Evolutionary conservation across 1,139 yeast genomes (phyloP), one percentile per base, ranked within the genome.

Genomic region (Nakaseomyces kungkrabaensis): DNA sequence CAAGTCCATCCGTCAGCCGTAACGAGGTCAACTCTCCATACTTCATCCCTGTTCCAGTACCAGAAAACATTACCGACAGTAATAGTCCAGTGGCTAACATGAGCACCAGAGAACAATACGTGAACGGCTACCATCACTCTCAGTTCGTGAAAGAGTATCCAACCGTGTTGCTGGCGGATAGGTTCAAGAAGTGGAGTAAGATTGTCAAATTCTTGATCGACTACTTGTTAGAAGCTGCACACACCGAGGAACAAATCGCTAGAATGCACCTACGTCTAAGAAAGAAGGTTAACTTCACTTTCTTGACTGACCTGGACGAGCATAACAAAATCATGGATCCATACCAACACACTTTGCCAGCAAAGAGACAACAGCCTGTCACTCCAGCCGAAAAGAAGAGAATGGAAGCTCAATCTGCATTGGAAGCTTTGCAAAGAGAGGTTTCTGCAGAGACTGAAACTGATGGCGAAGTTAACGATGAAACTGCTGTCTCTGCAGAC

Each of bases 181-280:
- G 84, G 58, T 83, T 84, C 65, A 79, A 80, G 52, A 74, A 77
- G 49, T 84, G 89, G 86, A 79, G 82, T 59, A 77, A 77, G 63
- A 75, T 84, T 54, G 72, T 84, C 53, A 80, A 79, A 56, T 78
- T 84, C 17, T 62, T 83, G 54, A 71, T 79, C 37, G 71, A 73
- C 55, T 84, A 84, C 63, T 74, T 80, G 55, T 77, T 75, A 51
- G 86, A 82, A 56, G 72, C 81, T 45, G 71, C 80, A 7, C 70
- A 79, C 50, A 81, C 83, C 33, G 82, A 81, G 58, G 85, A 81
- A 60, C 84, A 82, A 56, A 80, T 79, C 54, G 78, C 82, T 49
- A 76, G 79, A 57, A 75, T 83, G 50, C 80, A 81, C 59, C 71
- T 71, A 53, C 84, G 81, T 56, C 68, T 84, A 61, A 72, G 81